Percentiles rank a stretch among this genome's conserved stretches.
These are phyloP conservation scores for Aspergillus brunneoviolaceus DNA, from an alignment of 2,329 filamentous ascomycete species.

Conservation along the genomic window DNA sequence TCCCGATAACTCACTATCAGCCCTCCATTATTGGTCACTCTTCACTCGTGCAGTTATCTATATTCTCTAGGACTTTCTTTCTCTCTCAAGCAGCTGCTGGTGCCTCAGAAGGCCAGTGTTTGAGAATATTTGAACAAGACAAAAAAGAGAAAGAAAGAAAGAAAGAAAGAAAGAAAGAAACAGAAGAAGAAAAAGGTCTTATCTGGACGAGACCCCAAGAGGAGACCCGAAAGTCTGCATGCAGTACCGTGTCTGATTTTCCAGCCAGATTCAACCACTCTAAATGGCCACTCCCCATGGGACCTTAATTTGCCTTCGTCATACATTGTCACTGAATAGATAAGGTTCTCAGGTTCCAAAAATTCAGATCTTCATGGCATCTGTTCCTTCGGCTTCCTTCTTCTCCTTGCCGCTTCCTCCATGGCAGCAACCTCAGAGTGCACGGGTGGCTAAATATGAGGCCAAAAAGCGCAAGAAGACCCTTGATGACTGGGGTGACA, in stretches of 20 bases:
- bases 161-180: too few relatives aligned
- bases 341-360: constrained; percentile 3
- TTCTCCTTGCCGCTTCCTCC: constrained; percentile 40
- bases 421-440: constrained; percentile 38
- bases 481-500: constrained; percentile 27
- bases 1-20: too few relatives aligned
- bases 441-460: constrained; percentile 39
- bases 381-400: constrained; percentile 31
- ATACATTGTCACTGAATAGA: constrained; percentile 8
- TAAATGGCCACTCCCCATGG: constrained; percentile 12
- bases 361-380: constrained; percentile 27
- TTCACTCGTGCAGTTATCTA: too few relatives aligned
- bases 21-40: too few relatives aligned
- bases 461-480: constrained; percentile 35
- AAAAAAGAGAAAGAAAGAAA: too few relatives aligned
- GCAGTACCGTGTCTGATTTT: neutral
- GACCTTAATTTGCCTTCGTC: neutral
- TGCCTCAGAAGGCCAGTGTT: too few relatives aligned
- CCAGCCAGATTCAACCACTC: constrained; percentile 8
- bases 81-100: too few relatives aligned
- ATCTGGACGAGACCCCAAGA: neutral
- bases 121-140: too few relatives aligned
- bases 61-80: too few relatives aligned
- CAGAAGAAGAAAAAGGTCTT: too few relatives aligned
- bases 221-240: neutral